These are phyloP conservation scores for Daldinia decipiens DNA, from an alignment of 495 filamentous ascomycete species.

Conservation along the genomic window DNA sequence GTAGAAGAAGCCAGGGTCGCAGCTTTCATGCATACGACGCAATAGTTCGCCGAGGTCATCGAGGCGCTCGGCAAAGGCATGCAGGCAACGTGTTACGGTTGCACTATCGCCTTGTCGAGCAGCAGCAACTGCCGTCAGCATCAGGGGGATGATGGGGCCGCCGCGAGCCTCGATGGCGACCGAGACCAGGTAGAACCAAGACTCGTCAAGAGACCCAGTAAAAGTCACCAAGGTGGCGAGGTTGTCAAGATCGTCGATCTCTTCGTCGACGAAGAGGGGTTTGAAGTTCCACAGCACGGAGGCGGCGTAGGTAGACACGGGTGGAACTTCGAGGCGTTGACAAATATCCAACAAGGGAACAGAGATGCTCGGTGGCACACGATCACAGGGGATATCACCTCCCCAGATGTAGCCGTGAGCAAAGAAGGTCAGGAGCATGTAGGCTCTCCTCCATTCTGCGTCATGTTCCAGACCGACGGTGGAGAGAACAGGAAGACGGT, in stretches of 20 bases:
- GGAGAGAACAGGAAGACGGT: slow-evolving; percentile 81
- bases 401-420: slow-evolving; percentile 96
- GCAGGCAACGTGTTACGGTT: slow-evolving; percentile 78
- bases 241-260: slow-evolving; percentile 83
- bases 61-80: slow-evolving; percentile 82
- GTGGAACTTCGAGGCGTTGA: slow-evolving; percentile 82
- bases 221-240: slow-evolving; percentile 86
- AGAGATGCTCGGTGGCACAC: slow-evolving; percentile 84
- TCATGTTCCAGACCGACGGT: slow-evolving; percentile 81
- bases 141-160: slow-evolving; percentile 85
- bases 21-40: slow-evolving; percentile 88
- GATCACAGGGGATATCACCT: slow-evolving; percentile 82
- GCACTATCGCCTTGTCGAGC: slow-evolving; percentile 74
- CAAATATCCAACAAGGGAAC: slow-evolving; percentile 84
- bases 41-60: slow-evolving; percentile 82
- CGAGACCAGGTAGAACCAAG: slow-evolving; percentile 97
- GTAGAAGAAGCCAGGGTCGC: slow-evolving; percentile 94
- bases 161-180: slow-evolving; percentile 95
- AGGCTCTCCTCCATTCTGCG: slow-evolving; percentile 91
- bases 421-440: slow-evolving; percentile 86
- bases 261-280: slow-evolving; percentile 82
- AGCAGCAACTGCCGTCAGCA: slow-evolving; percentile 86
- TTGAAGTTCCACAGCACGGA: slow-evolving; percentile 97
- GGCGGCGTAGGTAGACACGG: slow-evolving; percentile 94
- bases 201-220: slow-evolving; percentile 95